phyloP scores from a whole-genome alignment of 2,329 filamentous ascomycete species.

The Phialophora verrucosa region DNA sequence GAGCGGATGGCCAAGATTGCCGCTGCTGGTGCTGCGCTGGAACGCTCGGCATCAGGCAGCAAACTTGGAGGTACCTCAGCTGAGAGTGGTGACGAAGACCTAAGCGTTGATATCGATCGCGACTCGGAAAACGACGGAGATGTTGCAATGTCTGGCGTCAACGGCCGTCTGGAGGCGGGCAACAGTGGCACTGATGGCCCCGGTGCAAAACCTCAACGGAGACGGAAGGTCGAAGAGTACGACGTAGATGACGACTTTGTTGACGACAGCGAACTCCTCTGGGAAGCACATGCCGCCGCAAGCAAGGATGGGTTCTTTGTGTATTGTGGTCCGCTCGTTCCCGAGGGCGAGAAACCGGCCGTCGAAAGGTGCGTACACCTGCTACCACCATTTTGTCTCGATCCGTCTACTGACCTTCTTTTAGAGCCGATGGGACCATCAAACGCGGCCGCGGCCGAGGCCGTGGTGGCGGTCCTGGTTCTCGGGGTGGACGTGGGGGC shows the following conservation, averaged over 20 bases:
- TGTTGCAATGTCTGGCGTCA: constrained; percentile 48
- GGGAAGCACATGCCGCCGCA: constrained; percentile 93
- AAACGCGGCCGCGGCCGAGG: constrained; percentile 65
- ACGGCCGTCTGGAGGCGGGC: constrained; percentile 61
- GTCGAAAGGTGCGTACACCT: constrained; percentile 62
- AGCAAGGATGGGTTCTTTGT: constrained; percentile 98
- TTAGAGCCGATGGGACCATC: constrained; percentile 68
- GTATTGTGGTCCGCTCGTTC: constrained; percentile 88
- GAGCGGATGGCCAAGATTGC: constrained; percentile 87
- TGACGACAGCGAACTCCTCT: constrained; percentile 91
- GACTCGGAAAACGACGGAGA: constrained; percentile 61
- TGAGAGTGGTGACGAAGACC: constrained; percentile 68
- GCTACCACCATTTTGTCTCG: constrained; percentile 44
- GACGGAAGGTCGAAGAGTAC: constrained; percentile 72
- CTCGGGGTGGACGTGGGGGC: constrained; percentile 48
- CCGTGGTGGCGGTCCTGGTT: constrained; percentile 55
- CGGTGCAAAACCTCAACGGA: constrained; percentile 78
- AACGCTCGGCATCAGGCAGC: constrained; percentile 56
- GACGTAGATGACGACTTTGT: constrained; percentile 72
- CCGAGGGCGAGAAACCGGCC: constrained; percentile 78
- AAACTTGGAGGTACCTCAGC: constrained; percentile 72
- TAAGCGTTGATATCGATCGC: constrained; percentile 87
- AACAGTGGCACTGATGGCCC: constrained; percentile 61
- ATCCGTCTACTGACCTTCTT: constrained; percentile 30
- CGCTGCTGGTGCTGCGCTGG: constrained; percentile 82